These are phyloP conservation scores for Aspergillus neoniger DNA, from an alignment of 2,329 filamentous ascomycete species.

Conservation along the genomic window DNA sequence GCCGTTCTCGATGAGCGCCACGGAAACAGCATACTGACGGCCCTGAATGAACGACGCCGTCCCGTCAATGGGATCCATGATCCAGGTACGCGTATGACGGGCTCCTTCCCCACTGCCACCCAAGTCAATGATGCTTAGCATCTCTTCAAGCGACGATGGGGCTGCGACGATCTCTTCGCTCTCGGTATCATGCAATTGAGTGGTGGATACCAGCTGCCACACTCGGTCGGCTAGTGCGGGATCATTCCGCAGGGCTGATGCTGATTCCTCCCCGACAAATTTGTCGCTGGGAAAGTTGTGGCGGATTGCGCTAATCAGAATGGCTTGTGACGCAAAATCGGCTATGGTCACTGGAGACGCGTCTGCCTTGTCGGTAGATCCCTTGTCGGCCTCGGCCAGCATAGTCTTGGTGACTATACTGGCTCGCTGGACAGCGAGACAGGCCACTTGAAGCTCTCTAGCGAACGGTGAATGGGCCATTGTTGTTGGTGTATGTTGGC, in stretches of 20 bases:
- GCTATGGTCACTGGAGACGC: slow-evolving; percentile 10
- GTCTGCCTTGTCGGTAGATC: slow-evolving; percentile 2
- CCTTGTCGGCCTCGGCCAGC: not conserved
- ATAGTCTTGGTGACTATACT: slow-evolving; percentile 11
- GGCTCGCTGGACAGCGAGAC: slow-evolving; percentile 10
- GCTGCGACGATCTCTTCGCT: not conserved
- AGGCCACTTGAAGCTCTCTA: slow-evolving; percentile 7
- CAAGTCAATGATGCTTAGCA: slow-evolving; percentile 6
- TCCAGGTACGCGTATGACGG: slow-evolving; percentile 8
- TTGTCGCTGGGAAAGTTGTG: slow-evolving; percentile 11
- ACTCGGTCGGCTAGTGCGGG: slow-evolving; percentile 6
- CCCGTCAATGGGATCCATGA: slow-evolving; percentile 16
- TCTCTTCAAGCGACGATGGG: slow-evolving; percentile 2
- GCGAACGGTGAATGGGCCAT: not conserved
- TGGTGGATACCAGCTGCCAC: slow-evolving; percentile 6
- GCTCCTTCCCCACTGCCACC: not conserved
- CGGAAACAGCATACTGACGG: slow-evolving; percentile 12
- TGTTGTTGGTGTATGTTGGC: not conserved
- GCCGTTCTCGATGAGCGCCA: slow-evolving; percentile 11
- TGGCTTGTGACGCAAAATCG: slow-evolving; percentile 12
- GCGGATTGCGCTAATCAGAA: slow-evolving; percentile 8
- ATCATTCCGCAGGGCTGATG: slow-evolving; percentile 7
- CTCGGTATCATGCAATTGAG: not conserved
- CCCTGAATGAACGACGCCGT: slow-evolving; percentile 11
- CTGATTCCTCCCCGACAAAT: slow-evolving; percentile 11